These are phyloP conservation scores for Rhodotorula sp. DNA, from an alignment of 1,284 basidiomycete species.

Conservation along the genomic window DNA sequence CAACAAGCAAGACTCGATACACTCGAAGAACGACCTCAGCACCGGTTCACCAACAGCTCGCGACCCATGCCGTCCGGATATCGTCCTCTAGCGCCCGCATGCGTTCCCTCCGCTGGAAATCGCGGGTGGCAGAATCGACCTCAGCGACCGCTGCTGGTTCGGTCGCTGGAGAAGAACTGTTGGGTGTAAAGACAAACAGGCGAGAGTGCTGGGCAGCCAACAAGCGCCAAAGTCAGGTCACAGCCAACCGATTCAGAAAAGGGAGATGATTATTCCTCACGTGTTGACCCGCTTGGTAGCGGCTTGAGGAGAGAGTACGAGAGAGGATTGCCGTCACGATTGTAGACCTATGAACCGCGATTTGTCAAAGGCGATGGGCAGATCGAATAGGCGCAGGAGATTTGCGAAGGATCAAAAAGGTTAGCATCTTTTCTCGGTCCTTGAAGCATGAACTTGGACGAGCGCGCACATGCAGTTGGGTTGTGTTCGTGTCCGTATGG, in stretches of 20 bases:
- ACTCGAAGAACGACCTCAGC: background rate
- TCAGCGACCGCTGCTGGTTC: too few species aligned
- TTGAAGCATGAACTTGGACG: background rate
- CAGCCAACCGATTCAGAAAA: background rate
- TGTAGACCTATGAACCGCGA: background rate
- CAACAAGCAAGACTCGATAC: too few species aligned
- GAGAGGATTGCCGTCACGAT: conserved; percentile 10
- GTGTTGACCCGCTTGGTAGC: background rate
- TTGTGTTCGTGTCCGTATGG: background rate
- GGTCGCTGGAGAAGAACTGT: background rate
- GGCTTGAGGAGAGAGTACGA: background rate
- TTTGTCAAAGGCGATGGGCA: background rate
- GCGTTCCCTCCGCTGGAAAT: too few species aligned
- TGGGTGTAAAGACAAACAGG: background rate
- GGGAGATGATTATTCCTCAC: background rate
- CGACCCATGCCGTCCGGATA: conserved; percentile 3
- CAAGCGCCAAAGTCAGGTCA: too few species aligned
- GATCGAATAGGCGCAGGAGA: too few species aligned
- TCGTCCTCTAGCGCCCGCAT: background rate
- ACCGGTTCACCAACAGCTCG: conserved; percentile 4
- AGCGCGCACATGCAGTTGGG: background rate
- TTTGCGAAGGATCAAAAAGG: background rate
- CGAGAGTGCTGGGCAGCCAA: background rate
- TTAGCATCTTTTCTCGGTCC: background rate
- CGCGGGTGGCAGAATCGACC: too few species aligned